These are phyloP conservation scores for Uronychia binucleata DNA, from an alignment of 73 alveolate species.

Conservation along the genomic window DNA sequence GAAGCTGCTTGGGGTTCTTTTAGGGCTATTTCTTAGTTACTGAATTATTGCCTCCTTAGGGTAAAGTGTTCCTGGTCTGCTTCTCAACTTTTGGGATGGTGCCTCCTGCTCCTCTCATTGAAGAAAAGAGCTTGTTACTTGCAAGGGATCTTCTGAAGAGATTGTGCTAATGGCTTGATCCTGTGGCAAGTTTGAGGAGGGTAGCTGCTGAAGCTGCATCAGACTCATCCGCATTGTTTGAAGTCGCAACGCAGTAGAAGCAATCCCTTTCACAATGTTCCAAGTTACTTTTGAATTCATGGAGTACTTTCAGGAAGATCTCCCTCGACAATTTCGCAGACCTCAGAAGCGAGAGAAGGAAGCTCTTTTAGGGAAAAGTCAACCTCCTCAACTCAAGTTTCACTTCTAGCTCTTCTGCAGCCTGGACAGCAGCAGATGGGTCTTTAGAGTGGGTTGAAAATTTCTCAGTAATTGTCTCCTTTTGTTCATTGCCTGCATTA, in stretches of 20 bases:
- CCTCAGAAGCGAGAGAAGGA: slow-evolving; percentile 32
- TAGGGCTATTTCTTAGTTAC: not conserved
- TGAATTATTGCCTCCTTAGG: not conserved
- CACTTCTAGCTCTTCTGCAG: slow-evolving; percentile 10
- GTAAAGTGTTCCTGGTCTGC: not conserved
- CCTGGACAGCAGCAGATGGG: slow-evolving; percentile 4
- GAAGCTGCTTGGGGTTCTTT: not conserved
- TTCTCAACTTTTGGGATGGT: not conserved
- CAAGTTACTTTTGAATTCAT: slow-evolving; percentile 27
- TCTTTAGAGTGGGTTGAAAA: not conserved
- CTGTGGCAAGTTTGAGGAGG: not conserved
- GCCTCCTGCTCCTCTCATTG: slow-evolving; percentile 1
- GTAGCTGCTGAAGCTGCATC: not conserved
- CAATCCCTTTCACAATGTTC: slow-evolving; percentile 1
- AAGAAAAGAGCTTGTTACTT: not conserved
- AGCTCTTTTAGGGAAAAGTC: slow-evolving; percentile 19
- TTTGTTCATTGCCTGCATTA: not conserved
- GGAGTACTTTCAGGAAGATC: slow-evolving; percentile 37
- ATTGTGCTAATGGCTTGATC: not conserved
- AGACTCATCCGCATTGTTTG: not conserved
- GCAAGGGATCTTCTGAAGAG: not conserved
- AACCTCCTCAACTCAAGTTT: slow-evolving; percentile 28
- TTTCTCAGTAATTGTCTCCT: not conserved
- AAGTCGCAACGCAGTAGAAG: not conserved
- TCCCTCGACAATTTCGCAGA: slow-evolving; percentile 27